A percentile compares a stretch with the other conserved stretches of the same genome.
These are phyloP conservation scores for Mycena filopes DNA, from an alignment of 768 basidiomycete genomes.

Conservation along the genomic window DNA sequence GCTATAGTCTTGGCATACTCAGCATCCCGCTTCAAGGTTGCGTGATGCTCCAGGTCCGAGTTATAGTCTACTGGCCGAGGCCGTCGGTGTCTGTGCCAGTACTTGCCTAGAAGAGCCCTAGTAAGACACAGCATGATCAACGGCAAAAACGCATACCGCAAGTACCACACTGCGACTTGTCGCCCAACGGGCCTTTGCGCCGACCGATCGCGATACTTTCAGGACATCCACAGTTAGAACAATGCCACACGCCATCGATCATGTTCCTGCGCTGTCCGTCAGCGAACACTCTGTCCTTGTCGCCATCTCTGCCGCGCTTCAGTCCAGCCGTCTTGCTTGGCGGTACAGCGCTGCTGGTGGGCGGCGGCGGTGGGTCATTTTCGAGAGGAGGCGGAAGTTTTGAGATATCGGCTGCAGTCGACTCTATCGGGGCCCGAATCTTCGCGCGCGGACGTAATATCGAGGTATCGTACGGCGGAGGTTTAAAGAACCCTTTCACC, in stretches of 20 bases:
- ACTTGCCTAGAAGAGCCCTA: conserved; percentile 70
- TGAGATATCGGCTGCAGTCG: conserved; percentile 74
- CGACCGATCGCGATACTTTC: conserved; percentile 87
- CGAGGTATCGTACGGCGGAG: conserved; percentile 65
- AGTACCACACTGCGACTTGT: conserved; percentile 89
- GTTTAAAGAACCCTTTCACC: conserved; percentile 77
- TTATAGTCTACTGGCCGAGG: conserved; percentile 87
- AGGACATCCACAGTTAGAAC: conserved; percentile 94
- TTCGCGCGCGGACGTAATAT: conserved; percentile 73
- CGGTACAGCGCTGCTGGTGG: conserved; percentile 43
- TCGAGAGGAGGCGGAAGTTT: conserved; percentile 68
- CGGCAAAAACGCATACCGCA: conserved; percentile 72
- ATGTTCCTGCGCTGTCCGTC: conserved; percentile 85
- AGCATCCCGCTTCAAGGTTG: conserved; percentile 61
- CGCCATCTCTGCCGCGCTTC: conserved; percentile 80
- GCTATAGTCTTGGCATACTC: conserved; percentile 52
- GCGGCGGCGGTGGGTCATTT: conserved; percentile 60
- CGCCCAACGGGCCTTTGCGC: conserved; percentile 89
- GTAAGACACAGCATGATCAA: conserved; percentile 11
- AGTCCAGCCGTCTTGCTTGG: conserved; percentile 60
- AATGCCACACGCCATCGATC: conserved; percentile 92
- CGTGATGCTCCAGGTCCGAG: conserved; percentile 76
- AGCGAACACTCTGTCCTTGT: conserved; percentile 84
- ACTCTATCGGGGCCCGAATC: conserved; percentile 67
- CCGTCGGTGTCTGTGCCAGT: conserved; percentile 87